Base-by-base conservation (phyloP, 768 basidiomycete genomes). In the Pulveroboletus sp. region DNA sequence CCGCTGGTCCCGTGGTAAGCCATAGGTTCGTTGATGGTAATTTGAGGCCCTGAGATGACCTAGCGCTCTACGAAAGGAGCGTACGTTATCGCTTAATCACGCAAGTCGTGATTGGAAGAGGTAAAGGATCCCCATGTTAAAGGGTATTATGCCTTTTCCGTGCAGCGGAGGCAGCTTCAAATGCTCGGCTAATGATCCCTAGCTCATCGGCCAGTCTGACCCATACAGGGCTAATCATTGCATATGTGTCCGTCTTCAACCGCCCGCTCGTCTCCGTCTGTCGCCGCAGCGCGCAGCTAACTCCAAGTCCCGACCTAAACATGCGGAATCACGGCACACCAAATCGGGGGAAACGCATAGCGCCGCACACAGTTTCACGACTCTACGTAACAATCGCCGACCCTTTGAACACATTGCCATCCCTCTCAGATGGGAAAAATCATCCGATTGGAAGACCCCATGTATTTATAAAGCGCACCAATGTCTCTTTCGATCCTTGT, bases 341-440 rank as follows among this genome's bases (percentile, higher is more conserved):
- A 43, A 54, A 58, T 45, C 33, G 46, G 46, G 51, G 27, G 7
- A 28, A 59, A 46, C 5, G 5, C 43, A 51, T 48, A 37, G 49
- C 57, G 47, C 46, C 43, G 50, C 39, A 31, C 48, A 52, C 31
- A 41, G 43, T 50, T 35, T 39, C 43, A 39, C 53, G 9, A 42
- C 52, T 30, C 46, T 52, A 65, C 66, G 64, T 65, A 63, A 64
- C 39, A 18, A 33, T 35, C 47, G 31, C 8, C 35, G 57, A 65
- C 62, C 62, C 59, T 64, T 61, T 47, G 43, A 4, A 51, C 50
- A 39, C 53, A 50, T 55, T 37, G 47, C 37, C 37, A 47, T 52
- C 45, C 15, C 35, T 39, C 27, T 52, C 27, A 53, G 35, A 40
- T 48, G 43, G 41, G 42, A 55, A 58, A 52, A 47, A 47, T 39